phyloP scores from a whole-genome alignment of 148 eudicot species.

The Hydrangea macrophylla region DNA sequence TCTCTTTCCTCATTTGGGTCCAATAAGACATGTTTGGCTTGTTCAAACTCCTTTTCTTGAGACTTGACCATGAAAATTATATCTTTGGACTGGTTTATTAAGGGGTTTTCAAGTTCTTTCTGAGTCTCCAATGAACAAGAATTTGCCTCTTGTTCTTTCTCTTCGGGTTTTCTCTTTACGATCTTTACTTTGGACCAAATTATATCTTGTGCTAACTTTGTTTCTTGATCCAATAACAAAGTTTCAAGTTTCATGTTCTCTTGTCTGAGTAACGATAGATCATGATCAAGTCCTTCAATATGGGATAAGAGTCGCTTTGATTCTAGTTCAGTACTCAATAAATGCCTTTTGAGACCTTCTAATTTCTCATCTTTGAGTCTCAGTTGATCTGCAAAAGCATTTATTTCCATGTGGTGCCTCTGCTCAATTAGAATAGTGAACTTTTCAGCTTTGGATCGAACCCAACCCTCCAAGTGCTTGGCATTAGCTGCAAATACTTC shows the following conservation, averaged over 20 bases:
- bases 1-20: no score
- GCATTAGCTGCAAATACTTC: constrained; percentile 38
- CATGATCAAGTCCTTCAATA: constrained; percentile 58
- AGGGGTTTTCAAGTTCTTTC: constrained; percentile 23
- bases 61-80: constrained; percentile 40
- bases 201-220: constrained; percentile 45
- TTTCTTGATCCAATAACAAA: constrained; percentile 50
- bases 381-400: constrained; percentile 71
- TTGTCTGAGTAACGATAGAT: constrained; percentile 54
- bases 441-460: constrained; percentile 53
- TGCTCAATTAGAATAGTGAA: constrained; percentile 49
- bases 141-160: constrained; percentile 36
- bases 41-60: constrained; percentile 44
- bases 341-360: constrained; percentile 67
- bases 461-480: constrained; percentile 58
- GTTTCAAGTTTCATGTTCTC: constrained; percentile 53
- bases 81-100: constrained; percentile 29
- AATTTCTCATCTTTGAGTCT: constrained; percentile 71
- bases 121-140: constrained; percentile 15
- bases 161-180: constrained; percentile 44
- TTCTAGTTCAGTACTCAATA: constrained; percentile 61
- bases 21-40: no score
- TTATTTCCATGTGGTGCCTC: constrained; percentile 63
- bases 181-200: constrained; percentile 64
- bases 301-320: constrained; percentile 55